Evolutionary conservation across 2,329 filamentous ascomycete species (phyloP).

Genomic region (Pestalotiopsis sp.): DNA sequence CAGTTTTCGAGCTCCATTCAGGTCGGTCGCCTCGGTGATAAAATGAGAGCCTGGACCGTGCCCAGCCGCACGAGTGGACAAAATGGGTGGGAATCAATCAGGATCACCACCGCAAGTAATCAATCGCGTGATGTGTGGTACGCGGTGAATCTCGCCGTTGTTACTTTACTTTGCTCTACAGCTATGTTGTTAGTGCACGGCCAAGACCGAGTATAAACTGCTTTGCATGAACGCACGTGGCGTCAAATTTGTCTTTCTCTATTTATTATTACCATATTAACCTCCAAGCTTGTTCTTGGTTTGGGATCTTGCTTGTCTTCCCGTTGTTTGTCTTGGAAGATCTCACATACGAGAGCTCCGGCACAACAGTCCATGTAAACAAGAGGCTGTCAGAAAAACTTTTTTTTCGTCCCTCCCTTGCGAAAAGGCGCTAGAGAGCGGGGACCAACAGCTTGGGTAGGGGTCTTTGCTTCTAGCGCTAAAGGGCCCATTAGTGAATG

Average conservation of each 20-base stretch:
- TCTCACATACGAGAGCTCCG: neutral
- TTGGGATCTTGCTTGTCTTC: neutral
- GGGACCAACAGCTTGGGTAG: neutral
- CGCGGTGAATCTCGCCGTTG: neutral
- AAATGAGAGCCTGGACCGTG: constrained; percentile 11
- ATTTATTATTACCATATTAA: neutral
- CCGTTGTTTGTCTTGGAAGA: neutral
- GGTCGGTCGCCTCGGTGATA: constrained; percentile 12
- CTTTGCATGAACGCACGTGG: constrained; percentile 3
- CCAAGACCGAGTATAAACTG: neutral
- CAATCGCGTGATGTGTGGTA: neutral
- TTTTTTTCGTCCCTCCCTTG: neutral
- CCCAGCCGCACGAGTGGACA: neutral
- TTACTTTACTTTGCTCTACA: neutral
- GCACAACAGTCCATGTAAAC: neutral
- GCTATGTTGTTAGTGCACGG: neutral
- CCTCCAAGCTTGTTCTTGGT: neutral
- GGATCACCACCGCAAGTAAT: constrained; percentile 1
- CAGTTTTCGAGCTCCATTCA: constrained; percentile 7
- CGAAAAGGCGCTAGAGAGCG: neutral
- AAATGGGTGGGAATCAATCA: neutral
- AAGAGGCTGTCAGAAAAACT: neutral
- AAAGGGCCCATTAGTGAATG: neutral
- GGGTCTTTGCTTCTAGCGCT: neutral
- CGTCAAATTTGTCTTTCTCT: neutral